A percentile compares a stretch with the other conserved stretches of the same genome.
Conservation (phyloP, 306 rosid species). For the Vachellia collinsii region DNA sequence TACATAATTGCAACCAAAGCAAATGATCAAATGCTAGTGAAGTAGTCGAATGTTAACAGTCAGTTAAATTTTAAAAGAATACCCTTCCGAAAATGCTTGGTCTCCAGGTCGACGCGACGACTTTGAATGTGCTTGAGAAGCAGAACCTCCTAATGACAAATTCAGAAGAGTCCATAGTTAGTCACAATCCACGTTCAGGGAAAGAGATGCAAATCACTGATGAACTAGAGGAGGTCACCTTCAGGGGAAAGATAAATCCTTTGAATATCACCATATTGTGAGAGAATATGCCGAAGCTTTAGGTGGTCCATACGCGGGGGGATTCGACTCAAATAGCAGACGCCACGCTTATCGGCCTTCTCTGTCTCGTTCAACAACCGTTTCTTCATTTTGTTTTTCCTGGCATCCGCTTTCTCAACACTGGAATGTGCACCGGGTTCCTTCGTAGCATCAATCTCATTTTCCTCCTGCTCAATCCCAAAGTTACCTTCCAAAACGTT, state of each 20-base stretch:
- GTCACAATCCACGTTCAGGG: background rate
- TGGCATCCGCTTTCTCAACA: conserved; percentile 25
- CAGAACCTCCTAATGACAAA: conserved; percentile 47
- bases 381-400: conserved; percentile 46
- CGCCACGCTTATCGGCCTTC: conserved; percentile 62
- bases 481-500: conserved; percentile 2
- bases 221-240: conserved; percentile 40
- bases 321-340: conserved; percentile 80
- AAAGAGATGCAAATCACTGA: background rate
- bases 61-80: conserved; percentile 37
- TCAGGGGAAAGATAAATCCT: conserved; percentile 74
- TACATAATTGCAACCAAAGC: conserved; percentile 39
- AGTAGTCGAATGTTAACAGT: background rate
- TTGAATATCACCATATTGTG: conserved; percentile 70
- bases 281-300: conserved; percentile 71
- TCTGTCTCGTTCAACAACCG: conserved; percentile 52
- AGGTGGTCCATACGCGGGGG: conserved; percentile 87
- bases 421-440: background rate
- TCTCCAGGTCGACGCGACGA: conserved; percentile 56
- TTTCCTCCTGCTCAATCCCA: conserved; percentile 12
- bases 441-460: background rate
- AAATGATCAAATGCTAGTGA: conserved; percentile 17
- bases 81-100: conserved; percentile 75
- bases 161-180: background rate
- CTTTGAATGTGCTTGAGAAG: conserved; percentile 47